Evolutionary conservation across 2,329 filamentous ascomycete genomes (phyloP), one percentile per base, ranked within the genome.

Genomic region (Conoideocrella luteorostrata): DNA sequence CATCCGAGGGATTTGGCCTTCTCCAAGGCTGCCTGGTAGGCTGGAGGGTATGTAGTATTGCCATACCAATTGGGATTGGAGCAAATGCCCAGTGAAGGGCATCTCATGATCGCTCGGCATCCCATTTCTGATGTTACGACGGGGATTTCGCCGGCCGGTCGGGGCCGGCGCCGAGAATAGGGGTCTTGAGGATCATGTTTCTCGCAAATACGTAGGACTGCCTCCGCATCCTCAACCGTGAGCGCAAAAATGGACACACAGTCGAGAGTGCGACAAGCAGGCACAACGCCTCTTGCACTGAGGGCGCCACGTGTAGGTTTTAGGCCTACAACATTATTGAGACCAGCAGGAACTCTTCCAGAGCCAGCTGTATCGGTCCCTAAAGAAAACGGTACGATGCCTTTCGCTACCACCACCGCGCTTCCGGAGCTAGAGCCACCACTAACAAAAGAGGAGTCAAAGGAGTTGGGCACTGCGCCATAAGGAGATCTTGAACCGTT

Each of bases 351-450:
- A 0, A 78, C 70, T 37, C 75, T 60, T 2, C 75, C 75, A 10
- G 74, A 73, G 1, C 75, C 75, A 7, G 75, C 75, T 3, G 75
- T 78, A 41, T 78, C 75, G 0, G 74, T 78, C 4, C 70, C 77
- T 1, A 81, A 60, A 10, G 75, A 74, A 49, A 81, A 80, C 0
- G 75, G 71, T 1, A 77, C 74, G 1, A 74, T 61, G 0, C 67
- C 67, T 11, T 73, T 69, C 3, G 68, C 73, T 6, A 80, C 77
- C 21, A 69, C 71, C 3, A 80, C 73, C 7, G 71, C 69, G 33
- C 69, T 76, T 4, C 77, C 78, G n/a, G 73, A 77, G 26, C 74
- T 78, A 1, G 75, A 79, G 2, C 78, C 78, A 3, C 77, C 77
- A 15, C 60, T 61, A 45, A 66, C 56, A 13, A 51, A 55, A 11